A percentile compares a stretch with the other conserved stretches of the same genome.
These are phyloP conservation scores for Tetraselmis striata DNA, from an alignment of 139 green algal genomes.

Conservation along the genomic window DNA sequence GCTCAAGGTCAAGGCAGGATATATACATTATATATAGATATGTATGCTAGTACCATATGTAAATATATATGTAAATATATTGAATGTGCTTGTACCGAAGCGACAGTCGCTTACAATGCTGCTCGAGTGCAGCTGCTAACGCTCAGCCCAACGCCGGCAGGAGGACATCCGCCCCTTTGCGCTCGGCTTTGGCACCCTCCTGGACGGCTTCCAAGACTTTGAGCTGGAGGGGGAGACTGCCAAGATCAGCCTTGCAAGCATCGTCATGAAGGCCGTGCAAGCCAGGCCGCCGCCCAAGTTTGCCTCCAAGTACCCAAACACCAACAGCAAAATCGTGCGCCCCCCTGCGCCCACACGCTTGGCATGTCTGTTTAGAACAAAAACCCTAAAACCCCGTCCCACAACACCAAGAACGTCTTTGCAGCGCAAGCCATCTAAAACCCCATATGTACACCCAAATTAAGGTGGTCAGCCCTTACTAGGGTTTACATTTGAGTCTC, in stretches of 20 bases:
- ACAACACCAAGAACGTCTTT: background rate
- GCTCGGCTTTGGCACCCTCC: conserved; percentile 54
- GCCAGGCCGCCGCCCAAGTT: background rate
- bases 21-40: no score
- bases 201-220: conserved; percentile 58
- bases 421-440: no score
- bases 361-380: conserved; percentile 3
- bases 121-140: no score
- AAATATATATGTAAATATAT: no score
- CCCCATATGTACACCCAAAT: no score
- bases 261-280: conserved; percentile 44
- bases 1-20: no score
- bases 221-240: background rate
- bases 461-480: no score
- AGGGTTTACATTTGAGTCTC: no score
- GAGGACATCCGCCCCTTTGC: conserved; percentile 35
- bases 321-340: background rate
- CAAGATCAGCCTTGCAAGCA: conserved; percentile 16
- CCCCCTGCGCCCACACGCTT: background rate
- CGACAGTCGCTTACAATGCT: no score
- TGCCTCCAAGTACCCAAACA: background rate
- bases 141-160: no score
- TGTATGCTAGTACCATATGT: no score
- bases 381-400: background rate
- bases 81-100: no score